Conservation (phyloP, 1,284 basidiomycete species). For the Pseudozyma sp. region DNA sequence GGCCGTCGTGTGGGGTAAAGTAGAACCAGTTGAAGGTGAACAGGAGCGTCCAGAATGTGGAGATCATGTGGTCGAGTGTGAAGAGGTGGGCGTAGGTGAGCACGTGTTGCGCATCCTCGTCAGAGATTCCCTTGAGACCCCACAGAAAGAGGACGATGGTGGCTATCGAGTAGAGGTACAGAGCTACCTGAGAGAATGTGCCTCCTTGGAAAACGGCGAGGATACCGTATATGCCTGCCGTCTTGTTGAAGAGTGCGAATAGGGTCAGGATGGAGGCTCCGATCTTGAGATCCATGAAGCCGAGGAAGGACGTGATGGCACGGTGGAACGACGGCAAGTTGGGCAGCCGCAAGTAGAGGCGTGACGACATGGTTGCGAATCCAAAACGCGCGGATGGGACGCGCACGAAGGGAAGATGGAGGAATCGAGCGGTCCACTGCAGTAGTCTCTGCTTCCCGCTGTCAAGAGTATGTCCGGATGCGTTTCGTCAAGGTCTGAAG, state of each 20-base stretch:
- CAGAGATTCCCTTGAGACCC: conserved; percentile 85
- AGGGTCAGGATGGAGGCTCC: conserved; percentile 65
- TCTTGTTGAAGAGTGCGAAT: conserved; percentile 86
- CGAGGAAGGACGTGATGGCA: conserved; percentile 63
- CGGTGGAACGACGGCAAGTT: conserved; percentile 53
- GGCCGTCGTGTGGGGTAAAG: conserved; percentile 86
- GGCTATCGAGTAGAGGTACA: conserved; percentile 88
- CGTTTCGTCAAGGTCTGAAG: no score
- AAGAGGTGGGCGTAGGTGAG: conserved; percentile 93
- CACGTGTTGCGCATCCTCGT: conserved; percentile 73
- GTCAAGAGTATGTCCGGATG: no score
- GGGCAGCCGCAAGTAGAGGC: conserved; percentile 56
- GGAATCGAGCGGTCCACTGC: no score
- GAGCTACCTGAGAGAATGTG: conserved; percentile 82
- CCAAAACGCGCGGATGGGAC: background rate
- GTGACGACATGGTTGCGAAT: conserved; percentile 53
- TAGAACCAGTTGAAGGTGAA: conserved; percentile 92
- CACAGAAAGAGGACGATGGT: conserved; percentile 85
- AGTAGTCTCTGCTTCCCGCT: no score
- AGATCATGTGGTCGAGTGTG: conserved; percentile 89
- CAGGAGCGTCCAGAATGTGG: conserved; percentile 89
- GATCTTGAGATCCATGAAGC: conserved; percentile 67
- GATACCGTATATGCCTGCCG: conserved; percentile 94
- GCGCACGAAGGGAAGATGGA: no score
- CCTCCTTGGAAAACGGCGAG: conserved; percentile 89